A percentile compares a stretch with the other conserved stretches of the same genome.
Evolutionary conservation across 176 grass and related monocot species (phyloP).

Genomic region (Oryza brachyantha): DNA sequence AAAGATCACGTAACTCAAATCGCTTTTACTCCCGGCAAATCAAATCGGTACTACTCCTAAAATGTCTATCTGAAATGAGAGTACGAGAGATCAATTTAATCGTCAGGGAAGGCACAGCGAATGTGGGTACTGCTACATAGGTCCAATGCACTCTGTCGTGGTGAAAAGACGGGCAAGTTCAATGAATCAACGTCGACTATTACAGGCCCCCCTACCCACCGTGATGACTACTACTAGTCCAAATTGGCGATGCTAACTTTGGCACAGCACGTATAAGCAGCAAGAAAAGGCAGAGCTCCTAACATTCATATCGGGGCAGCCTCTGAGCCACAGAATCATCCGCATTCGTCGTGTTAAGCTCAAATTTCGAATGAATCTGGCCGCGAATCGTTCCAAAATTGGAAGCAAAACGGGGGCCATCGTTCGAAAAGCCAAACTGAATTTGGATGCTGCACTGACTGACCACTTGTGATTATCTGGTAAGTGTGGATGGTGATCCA

Average conservation of each 20-base stretch:
- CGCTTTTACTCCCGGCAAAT: neutral
- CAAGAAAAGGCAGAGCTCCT: neutral
- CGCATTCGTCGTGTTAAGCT: neutral
- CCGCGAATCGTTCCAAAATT: slow-evolving; percentile 3
- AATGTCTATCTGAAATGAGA: neutral
- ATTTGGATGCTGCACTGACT: neutral
- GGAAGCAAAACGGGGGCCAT: neutral
- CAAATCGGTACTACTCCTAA: neutral
- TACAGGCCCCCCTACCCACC: neutral
- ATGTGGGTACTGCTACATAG: neutral
- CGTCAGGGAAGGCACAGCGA: neutral
- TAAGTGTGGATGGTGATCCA: neutral
- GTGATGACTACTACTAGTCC: neutral
- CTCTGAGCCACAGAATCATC: neutral
- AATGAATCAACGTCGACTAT: neutral
- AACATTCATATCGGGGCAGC: neutral
- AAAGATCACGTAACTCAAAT: neutral
- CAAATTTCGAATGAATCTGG: slow-evolving; percentile 32
- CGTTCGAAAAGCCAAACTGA: neutral
- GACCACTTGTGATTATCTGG: neutral
- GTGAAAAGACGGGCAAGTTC: slow-evolving; percentile 31
- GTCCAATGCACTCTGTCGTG: neutral
- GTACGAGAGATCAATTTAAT: neutral
- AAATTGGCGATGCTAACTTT: neutral
- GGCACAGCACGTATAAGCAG: neutral